A percentile compares a stretch with the other conserved stretches of the same genome.
These are phyloP conservation scores for Kazachstania viticola DNA, from an alignment of 805 yeast species.

Conservation along the genomic window DNA sequence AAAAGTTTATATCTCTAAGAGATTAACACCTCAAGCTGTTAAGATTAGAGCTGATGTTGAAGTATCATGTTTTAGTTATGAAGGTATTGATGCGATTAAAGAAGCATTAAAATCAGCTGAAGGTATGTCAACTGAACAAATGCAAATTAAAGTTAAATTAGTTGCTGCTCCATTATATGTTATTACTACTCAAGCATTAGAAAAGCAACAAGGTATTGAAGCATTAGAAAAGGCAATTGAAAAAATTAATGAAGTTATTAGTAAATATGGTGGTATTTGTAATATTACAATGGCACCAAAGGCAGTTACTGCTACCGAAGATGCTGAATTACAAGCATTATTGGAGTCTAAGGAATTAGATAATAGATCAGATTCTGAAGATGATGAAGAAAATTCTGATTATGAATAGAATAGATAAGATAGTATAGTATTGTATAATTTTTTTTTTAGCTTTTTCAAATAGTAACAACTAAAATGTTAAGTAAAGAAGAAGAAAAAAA, in stretches of 20 bases:
- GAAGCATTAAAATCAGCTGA: conserved; percentile 82
- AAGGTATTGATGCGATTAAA: conserved; percentile 96
- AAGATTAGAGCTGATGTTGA: conserved; percentile 98
- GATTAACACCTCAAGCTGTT: conserved; percentile 96
- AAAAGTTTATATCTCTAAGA: conserved; percentile 74
- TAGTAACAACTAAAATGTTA: no score
- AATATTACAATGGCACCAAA: conserved; percentile 96
- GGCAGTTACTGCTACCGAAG: conserved; percentile 97
- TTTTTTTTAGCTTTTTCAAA: no score
- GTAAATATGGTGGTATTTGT: conserved; percentile 70
- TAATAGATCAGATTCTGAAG: conserved; percentile 74
- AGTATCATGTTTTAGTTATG: conserved; percentile 93
- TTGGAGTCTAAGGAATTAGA: conserved; percentile 89
- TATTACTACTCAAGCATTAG: conserved; percentile 83
- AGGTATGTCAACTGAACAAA: conserved; percentile 65
- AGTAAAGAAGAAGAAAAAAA: no score
- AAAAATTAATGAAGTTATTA: conserved; percentile 59
- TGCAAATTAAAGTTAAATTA: conserved; percentile 84
- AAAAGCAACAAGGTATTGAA: conserved; percentile 80
- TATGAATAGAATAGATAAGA: no score
- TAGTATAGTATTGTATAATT: no score
- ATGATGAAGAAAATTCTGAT: conserved; percentile 49
- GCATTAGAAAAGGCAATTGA: conserved; percentile 69
- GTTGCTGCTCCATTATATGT: conserved; percentile 98
- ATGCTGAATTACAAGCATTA: conserved; percentile 91